phyloP scores from a whole-genome alignment of 1,139 yeast species.

The Pichia sp. region DNA sequence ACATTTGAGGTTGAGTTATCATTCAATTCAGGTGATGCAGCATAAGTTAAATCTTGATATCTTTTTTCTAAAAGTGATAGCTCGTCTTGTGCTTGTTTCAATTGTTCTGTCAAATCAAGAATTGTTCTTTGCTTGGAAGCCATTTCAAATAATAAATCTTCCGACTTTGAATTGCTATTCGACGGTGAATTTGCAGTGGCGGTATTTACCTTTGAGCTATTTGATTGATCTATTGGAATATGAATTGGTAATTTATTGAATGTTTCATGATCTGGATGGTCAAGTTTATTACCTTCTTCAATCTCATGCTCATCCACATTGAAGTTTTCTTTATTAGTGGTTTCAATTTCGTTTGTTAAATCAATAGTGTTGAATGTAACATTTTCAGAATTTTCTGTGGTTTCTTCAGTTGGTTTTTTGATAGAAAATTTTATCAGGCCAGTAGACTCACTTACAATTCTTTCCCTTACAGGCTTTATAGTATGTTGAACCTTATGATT shows the following conservation, averaged over 20 bases:
- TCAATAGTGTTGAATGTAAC: background rate
- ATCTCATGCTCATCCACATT: no score
- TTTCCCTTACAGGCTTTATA: slow-evolving; percentile 24
- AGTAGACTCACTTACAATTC: slow-evolving; percentile 30
- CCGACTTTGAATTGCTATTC: background rate
- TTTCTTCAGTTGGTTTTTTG: slow-evolving; percentile 10
- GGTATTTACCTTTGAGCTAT: background rate
- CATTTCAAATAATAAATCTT: slow-evolving; percentile 29
- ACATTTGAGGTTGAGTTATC: background rate
- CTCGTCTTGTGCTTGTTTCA: slow-evolving; percentile 33
- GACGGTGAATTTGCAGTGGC: background rate
- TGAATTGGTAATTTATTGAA: slow-evolving; percentile 10
- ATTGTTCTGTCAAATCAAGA: slow-evolving; percentile 33
- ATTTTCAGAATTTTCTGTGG: background rate
- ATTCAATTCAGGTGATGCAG: background rate
- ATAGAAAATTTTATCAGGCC: slow-evolving; percentile 30
- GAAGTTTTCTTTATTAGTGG: no score
- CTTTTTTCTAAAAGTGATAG: slow-evolving; percentile 30
- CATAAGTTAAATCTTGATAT: slow-evolving; percentile 18
- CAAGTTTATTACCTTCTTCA: background rate
- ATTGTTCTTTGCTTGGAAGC: slow-evolving; percentile 42
- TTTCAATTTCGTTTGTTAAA: background rate
- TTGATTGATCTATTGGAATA: slow-evolving; percentile 13
- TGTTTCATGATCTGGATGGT: background rate
- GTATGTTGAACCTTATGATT: background rate